Percentiles rank a stretch among this genome's conserved stretches.
Conservation (phyloP, 768 basidiomycete genomes). For the Kwoniella sp. region DNA sequence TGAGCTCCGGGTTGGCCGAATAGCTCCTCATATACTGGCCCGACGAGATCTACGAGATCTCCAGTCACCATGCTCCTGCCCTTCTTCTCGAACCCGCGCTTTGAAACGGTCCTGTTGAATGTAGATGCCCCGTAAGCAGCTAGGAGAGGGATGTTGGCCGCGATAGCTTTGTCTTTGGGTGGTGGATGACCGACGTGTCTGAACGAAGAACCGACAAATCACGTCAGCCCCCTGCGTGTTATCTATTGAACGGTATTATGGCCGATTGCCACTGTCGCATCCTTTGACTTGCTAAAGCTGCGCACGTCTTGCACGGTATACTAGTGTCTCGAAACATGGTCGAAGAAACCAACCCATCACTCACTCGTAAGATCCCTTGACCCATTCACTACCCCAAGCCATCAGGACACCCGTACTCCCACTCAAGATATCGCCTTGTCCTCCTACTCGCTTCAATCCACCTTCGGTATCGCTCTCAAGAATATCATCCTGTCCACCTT, state of each 20-base stretch:
- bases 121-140: conserved; percentile 85
- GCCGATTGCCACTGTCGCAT: too few relatives aligned
- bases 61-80: conserved; percentile 80
- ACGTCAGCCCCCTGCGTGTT: too few relatives aligned
- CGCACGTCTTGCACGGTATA: too few relatives aligned
- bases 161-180: conserved; percentile 45
- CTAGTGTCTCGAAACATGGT: neutral
- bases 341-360: conserved; percentile 30
- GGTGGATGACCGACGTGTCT: conserved; percentile 54
- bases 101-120: conserved; percentile 82
- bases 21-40: conserved; percentile 63
- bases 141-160: conserved; percentile 69
- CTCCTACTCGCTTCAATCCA: conserved; percentile 88
- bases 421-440: conserved; percentile 91
- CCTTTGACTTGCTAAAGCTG: too few relatives aligned
- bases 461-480: conserved; percentile 72
- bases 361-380: conserved; percentile 79
- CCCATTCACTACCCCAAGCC: conserved; percentile 94
- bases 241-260: too few relatives aligned
- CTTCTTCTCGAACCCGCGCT: conserved; percentile 71
- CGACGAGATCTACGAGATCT: conserved; percentile 67
- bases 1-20: conserved; percentile 11
- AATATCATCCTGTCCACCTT: conserved; percentile 58
- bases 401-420: conserved; percentile 85
- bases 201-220: too few relatives aligned